These are phyloP conservation scores for Colletotrichum spinosum DNA, from an alignment of 2,329 filamentous ascomycete genomes.

Conservation along the genomic window DNA sequence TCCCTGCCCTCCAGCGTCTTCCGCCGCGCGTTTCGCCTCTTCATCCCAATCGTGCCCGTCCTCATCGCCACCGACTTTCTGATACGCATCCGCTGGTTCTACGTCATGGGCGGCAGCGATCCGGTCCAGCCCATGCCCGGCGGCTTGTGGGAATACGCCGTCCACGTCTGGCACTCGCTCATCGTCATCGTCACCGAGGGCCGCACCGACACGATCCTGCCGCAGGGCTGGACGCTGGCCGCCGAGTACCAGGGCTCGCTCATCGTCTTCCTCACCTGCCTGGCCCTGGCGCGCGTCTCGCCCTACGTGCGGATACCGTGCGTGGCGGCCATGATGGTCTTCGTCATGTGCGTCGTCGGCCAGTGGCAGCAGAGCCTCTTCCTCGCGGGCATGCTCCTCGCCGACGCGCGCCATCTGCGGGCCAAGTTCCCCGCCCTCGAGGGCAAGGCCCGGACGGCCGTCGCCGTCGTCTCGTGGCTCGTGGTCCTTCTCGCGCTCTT, in stretches of 20 bases:
- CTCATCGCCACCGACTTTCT: slow-evolving; percentile 6
- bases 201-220: slow-evolving; percentile 61
- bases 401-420: slow-evolving; percentile 17
- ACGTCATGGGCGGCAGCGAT: background rate
- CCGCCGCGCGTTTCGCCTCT: slow-evolving; percentile 37
- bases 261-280: slow-evolving; percentile 64
- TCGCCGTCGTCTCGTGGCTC: slow-evolving; percentile 1
- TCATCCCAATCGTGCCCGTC: slow-evolving; percentile 27
- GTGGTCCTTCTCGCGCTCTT: slow-evolving; percentile 6
- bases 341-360: slow-evolving; percentile 44
- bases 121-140: slow-evolving; percentile 24
- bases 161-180: slow-evolving; percentile 62
- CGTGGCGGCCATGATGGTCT: slow-evolving; percentile 54
- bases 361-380: slow-evolving; percentile 24
- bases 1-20: slow-evolving; percentile 35
- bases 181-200: slow-evolving; percentile 62
- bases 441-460: background rate
- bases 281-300: slow-evolving; percentile 61
- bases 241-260: slow-evolving; percentile 70
- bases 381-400: slow-evolving; percentile 29
- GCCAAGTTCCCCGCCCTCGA: background rate
- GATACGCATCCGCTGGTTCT: background rate
- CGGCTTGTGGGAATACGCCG: slow-evolving; percentile 51
- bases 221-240: slow-evolving; percentile 72
- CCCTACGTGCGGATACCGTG: slow-evolving; percentile 54